These are phyloP conservation scores for Neurospora sublineolata DNA, from an alignment of 495 filamentous ascomycete genomes.

Conservation along the genomic window DNA sequence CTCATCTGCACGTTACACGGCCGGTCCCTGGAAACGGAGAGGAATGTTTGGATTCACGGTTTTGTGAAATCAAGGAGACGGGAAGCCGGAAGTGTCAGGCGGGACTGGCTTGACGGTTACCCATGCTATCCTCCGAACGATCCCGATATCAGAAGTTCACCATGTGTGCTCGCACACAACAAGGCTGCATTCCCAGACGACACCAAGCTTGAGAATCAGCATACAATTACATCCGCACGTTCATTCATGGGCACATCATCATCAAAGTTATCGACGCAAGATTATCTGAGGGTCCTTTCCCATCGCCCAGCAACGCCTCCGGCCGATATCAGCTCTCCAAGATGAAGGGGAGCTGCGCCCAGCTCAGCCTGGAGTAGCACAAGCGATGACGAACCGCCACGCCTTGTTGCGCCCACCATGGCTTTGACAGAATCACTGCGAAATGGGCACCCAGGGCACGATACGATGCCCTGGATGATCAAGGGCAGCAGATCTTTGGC, in stretches of 20 bases:
- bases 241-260: not conserved
- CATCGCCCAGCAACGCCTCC: not conserved
- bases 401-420: not conserved
- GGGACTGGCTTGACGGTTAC: not conserved
- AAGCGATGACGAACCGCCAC: constrained; percentile 4
- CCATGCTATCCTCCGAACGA: not conserved
- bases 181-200: not conserved
- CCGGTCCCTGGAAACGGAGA: not conserved
- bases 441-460: not conserved
- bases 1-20: not conserved
- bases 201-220: not conserved
- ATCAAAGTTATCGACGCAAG: not conserved
- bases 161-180: not conserved
- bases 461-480: not conserved
- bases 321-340: not conserved
- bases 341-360: not conserved
- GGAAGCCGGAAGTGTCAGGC: not conserved
- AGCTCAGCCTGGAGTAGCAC: constrained; percentile 1
- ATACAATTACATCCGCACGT: not conserved
- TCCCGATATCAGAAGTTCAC: not conserved
- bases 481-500: not conserved
- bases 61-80: not conserved
- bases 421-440: not conserved
- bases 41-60: not conserved
- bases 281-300: not conserved